Percentiles rank a stretch among this genome's conserved stretches.
Conservation (phyloP, 768 basidiomycete species). For the Peribolospora baueri region DNA sequence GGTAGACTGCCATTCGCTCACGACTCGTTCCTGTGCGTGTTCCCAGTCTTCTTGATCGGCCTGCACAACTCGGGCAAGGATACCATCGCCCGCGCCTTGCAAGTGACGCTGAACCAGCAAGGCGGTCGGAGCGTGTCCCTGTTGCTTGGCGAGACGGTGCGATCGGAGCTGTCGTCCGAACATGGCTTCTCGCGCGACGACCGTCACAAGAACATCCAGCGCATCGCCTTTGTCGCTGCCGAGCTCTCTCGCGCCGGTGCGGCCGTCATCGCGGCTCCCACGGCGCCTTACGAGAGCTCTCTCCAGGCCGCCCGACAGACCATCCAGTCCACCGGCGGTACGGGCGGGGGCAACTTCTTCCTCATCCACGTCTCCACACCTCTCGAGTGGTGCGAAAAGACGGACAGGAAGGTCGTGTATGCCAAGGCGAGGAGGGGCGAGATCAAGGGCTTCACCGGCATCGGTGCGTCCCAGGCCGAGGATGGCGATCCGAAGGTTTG, state of each 20-base stretch:
- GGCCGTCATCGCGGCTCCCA: slow-evolving; percentile 76
- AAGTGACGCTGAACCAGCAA: slow-evolving; percentile 78
- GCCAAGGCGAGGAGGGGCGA: slow-evolving; percentile 55
- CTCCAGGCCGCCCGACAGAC: slow-evolving; percentile 51
- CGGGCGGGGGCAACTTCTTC: slow-evolving; percentile 76
- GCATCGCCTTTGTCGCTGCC: slow-evolving; percentile 60
- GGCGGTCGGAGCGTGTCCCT: slow-evolving; percentile 85
- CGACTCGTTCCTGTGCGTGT: not conserved
- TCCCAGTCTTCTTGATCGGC: slow-evolving; percentile 53
- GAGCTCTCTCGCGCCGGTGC: slow-evolving; percentile 88
- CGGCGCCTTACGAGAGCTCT: slow-evolving; percentile 58
- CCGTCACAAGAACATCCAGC: slow-evolving; percentile 56
- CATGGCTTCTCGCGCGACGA: slow-evolving; percentile 52
- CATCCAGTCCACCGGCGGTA: slow-evolving; percentile 46
- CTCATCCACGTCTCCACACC: slow-evolving; percentile 84
- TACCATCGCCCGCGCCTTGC: slow-evolving; percentile 69
- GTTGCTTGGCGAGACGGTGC: slow-evolving; percentile 69
- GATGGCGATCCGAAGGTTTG: not conserved
- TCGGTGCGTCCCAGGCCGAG: slow-evolving; percentile 23
- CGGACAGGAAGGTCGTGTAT: slow-evolving; percentile 65
- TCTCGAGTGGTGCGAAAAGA: slow-evolving; percentile 63
- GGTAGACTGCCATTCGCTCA: not conserved
- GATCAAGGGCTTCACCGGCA: slow-evolving; percentile 66
- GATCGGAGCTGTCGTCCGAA: slow-evolving; percentile 45
- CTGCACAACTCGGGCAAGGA: slow-evolving; percentile 90